Evolutionary conservation across 169 alveolate species (phyloP), one percentile per base, ranked within the genome.

Genomic region (Miamiensis avidus): DNA sequence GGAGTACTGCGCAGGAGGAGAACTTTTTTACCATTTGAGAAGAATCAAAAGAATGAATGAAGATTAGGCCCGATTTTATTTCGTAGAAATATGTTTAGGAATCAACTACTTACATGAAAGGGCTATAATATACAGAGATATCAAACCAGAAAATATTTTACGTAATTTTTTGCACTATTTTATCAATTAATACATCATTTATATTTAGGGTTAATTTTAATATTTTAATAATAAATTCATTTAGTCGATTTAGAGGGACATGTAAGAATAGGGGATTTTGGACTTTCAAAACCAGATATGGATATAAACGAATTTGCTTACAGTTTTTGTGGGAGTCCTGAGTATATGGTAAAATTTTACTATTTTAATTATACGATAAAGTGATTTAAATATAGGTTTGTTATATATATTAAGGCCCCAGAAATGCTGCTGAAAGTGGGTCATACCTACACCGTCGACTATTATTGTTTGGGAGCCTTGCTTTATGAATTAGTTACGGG

Each of bases 81-180:
- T 87, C 82, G 78, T 82, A 1, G 49, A 87, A 49, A 85, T 87
- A 1, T 82, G 88, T 34, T 34, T 77, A 75, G 94, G 93, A n/a
- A 85, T 92, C 16, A 75, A 92, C 29, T 90, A 89, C 79, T 82
- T 89, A 32, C 95, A 92, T 86, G 87, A 88, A 34, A 82, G 88
- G 29, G 87, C 85, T 69, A 82, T 91, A 65, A 88, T 92, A 15
- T 92, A 87, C 75, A 86, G 95, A 82, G 91, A 88, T 78, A 88
- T 88, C 34, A 88, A 88, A 65, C 91, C 91, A 29, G 91, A 88
- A 64, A 88, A 88, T 83, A 83, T 88, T 73, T 81, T 88, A 27
- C 72, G 69, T 49, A 49, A 49, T 11, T 49, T 49, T 49, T 27
- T 76, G 34, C 20, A 29, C 20, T 11, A 49, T 20, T 11, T 11